A percentile compares a stretch with the other conserved stretches of the same genome.
Evolutionary conservation across 495 filamentous ascomycete species (phyloP).

Genomic region (Chaetomium cochliodes): DNA sequence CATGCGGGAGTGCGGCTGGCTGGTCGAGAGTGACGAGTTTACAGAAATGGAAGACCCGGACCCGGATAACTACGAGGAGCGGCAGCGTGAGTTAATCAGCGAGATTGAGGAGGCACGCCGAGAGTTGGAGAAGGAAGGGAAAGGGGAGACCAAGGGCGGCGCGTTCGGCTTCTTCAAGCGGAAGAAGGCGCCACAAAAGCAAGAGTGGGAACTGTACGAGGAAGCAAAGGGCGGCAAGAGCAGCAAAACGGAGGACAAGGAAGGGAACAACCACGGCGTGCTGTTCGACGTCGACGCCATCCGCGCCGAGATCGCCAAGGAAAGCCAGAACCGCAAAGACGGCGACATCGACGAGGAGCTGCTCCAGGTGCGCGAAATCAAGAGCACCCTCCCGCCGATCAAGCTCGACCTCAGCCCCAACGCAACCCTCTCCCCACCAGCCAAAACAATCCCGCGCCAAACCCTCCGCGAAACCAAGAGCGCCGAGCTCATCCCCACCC

Average conservation of each 20-base stretch:
- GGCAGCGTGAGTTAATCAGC: conserved; percentile 89
- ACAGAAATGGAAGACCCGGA: conserved; percentile 97
- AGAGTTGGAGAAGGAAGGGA: conserved; percentile 67
- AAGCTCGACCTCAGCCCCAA: conserved; percentile 62
- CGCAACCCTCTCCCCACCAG: conserved; percentile 21
- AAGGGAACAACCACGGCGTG: conserved; percentile 57
- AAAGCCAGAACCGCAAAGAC: conserved; percentile 42
- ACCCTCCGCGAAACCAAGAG: conserved; percentile 53
- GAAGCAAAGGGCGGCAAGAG: conserved; percentile 38
- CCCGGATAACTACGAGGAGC: conserved; percentile 83
- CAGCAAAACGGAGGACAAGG: conserved; percentile 43
- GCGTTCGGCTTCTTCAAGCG: conserved; percentile 75
- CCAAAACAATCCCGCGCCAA: conserved; percentile 36
- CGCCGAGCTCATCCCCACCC: conserved; percentile 32
- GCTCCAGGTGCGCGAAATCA: conserved; percentile 74
- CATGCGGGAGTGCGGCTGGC: conserved; percentile 77
- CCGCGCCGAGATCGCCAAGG: conserved; percentile 74
- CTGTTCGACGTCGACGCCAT: conserved; percentile 98
- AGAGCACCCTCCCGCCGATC: conserved; percentile 86
- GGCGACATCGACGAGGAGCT: conserved; percentile 38
- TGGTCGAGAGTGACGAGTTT: conserved; percentile 90
- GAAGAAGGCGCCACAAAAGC: conserved; percentile 69
- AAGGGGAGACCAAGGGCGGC: conserved; percentile 39
- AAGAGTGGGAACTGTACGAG: conserved; percentile 95
- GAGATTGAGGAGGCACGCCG: conserved; percentile 95